Evolutionary conservation across 805 yeast species (phyloP), one percentile per base, ranked within the genome.

Genomic region (Ogataea siamensis): DNA sequence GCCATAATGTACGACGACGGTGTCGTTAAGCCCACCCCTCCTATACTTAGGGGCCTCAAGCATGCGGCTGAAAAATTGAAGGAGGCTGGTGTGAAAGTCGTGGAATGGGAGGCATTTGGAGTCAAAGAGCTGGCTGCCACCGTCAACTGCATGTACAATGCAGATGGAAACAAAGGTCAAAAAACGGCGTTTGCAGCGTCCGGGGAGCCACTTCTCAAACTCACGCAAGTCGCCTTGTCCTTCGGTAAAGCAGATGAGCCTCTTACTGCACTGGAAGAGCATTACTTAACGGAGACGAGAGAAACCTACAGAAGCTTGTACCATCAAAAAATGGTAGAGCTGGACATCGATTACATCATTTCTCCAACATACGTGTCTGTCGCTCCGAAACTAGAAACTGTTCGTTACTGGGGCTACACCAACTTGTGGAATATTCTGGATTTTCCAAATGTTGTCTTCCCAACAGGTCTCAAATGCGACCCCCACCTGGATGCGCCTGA

Each of bases 371-470:
- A 79, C 57, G 73, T 69, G 37, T 77, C 78, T 38, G 83, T 79
- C 31, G 86, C 89, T 14, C 82, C 87, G 30, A 66, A 68, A 38
- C 79, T 80, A 5, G 77, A 72, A 37, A 68, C 69, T 14, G 64
- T 76, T 8, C 72, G 72, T 50, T 80, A 80, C 60, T 83, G 88
- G 87, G 80, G 87, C 2, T 83, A 83, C 67, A 80, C 88, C 5
- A 65, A 81, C 2, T 65, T 80, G 47, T 83, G 78, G 78, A 83
- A 83, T 59, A 54, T 81, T 39, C 59, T 80, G 43, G 91, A 83
- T 56, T 69, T 74, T 50, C 87, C 89, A 15, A 72, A 74, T 24
- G 73, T 77, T 37, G 68, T 70, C 0, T 67, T 78, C 62, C 85
- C 81, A 41, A 70, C 83, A 3, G 76, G 83, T 4, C 60, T 77